These are phyloP conservation scores for Panus rudis DNA, from an alignment of 768 basidiomycete species.

Conservation along the genomic window DNA sequence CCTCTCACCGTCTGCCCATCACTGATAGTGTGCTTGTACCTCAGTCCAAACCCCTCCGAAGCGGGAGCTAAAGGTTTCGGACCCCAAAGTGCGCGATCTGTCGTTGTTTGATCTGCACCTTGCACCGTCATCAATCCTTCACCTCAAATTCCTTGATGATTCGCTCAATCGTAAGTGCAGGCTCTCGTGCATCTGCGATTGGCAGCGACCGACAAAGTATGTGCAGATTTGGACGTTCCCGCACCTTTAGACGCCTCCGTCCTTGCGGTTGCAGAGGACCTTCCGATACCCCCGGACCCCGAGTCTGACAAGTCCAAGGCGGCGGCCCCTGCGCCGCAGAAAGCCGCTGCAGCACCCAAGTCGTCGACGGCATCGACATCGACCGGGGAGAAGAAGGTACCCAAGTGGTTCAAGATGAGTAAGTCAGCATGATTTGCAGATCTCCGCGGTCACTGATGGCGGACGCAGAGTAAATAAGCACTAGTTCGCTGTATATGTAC, in stretches of 20 bases:
- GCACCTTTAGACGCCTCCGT: constrained; percentile 62
- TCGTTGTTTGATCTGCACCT: constrained; percentile 64
- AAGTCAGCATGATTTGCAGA: constrained; percentile 15
- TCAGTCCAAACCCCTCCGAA: constrained; percentile 78
- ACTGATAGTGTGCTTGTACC: neutral
- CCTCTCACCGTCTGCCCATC: neutral
- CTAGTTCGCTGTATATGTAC: neutral
- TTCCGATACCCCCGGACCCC: constrained; percentile 50
- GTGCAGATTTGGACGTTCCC: constrained; percentile 43
- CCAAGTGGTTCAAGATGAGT: constrained; percentile 79
- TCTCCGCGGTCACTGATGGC: neutral
- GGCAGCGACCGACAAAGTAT: neutral
- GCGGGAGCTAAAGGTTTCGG: constrained; percentile 77
- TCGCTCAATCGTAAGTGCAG: constrained; percentile 51
- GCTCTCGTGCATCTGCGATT: neutral
- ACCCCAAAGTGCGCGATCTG: constrained; percentile 62
- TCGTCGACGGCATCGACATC: neutral
- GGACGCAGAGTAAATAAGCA: constrained; percentile 2
- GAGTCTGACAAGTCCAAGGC: constrained; percentile 20
- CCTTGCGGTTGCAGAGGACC: constrained; percentile 51
- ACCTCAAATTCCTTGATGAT: constrained; percentile 71
- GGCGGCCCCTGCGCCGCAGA: constrained; percentile 5
- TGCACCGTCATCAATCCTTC: constrained; percentile 72
- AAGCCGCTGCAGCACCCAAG: neutral
- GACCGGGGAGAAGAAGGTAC: constrained; percentile 47